Conservation (phyloP, 176 grass and related monocot genomes). For the Oryza australiensis region DNA sequence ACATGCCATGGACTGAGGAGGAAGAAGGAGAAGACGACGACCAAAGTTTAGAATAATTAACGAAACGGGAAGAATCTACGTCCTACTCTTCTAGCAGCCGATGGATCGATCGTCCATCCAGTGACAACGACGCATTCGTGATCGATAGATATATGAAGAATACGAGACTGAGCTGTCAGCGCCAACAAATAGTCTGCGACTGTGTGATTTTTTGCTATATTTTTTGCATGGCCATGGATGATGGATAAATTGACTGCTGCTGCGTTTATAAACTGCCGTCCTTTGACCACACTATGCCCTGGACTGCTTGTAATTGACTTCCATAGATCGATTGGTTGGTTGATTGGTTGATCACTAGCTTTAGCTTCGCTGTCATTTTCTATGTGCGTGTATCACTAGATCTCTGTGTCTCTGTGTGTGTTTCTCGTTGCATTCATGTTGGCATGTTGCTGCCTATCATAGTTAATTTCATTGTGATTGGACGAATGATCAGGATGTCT, state of each 20-base stretch:
- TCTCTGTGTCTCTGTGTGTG: not conserved
- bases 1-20: conserved; percentile 26
- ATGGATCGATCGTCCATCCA: not conserved
- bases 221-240: not conserved
- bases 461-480: not conserved
- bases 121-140: not conserved
- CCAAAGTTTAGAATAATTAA: not conserved
- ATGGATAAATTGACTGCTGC: not conserved
- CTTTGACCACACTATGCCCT: not conserved
- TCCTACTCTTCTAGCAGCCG: not conserved
- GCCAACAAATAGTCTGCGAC: not conserved
- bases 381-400: not conserved
- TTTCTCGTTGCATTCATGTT: not conserved
- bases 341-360: not conserved
- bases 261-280: not conserved
- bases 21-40: not conserved
- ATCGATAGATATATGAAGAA: not conserved
- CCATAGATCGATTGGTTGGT: not conserved
- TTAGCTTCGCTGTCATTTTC: not conserved
- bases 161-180: not conserved
- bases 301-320: not conserved
- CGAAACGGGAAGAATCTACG: not conserved
- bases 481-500: not conserved
- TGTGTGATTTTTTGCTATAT: not conserved
- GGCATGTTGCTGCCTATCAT: not conserved